These are phyloP conservation scores for Drechslerella dactyloides DNA, from an alignment of 2,329 filamentous ascomycete species.

Conservation along the genomic window DNA sequence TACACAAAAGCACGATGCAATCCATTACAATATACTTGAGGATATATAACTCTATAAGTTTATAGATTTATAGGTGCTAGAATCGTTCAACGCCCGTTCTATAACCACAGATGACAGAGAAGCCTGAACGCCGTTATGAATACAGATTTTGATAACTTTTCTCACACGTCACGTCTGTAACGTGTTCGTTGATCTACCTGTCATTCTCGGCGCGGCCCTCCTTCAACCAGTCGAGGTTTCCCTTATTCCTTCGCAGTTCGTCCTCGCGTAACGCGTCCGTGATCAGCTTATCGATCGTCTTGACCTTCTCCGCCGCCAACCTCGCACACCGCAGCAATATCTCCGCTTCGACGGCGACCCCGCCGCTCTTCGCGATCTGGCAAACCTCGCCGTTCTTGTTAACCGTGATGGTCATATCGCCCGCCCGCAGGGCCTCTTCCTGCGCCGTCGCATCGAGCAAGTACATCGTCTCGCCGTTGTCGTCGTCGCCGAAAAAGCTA, in stretches of 20 bases:
- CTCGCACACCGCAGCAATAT: conserved; percentile 77
- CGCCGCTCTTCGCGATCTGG: conserved; percentile 88
- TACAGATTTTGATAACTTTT: not conserved
- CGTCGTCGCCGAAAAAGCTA: conserved; percentile 71
- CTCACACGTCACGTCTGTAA: not conserved
- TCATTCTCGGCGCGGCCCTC: conserved; percentile 82
- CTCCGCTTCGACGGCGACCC: conserved; percentile 79
- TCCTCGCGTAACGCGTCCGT: conserved; percentile 78
- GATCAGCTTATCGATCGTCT: conserved; percentile 77
- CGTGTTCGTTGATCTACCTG: conserved; percentile 61
- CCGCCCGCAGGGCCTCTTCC: conserved; percentile 77
- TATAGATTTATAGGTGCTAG: not conserved
- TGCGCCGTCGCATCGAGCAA: conserved; percentile 74
- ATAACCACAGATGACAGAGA: conserved; percentile 11
- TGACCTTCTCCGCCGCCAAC: conserved; percentile 77
- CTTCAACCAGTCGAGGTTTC: conserved; percentile 75
- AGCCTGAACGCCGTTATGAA: conserved; percentile 23
- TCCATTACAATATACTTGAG: not conserved
- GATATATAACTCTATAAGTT: too few relatives aligned
- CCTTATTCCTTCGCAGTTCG: conserved; percentile 75
- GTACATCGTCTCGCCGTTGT: conserved; percentile 68
- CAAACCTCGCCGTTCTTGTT: conserved; percentile 91
- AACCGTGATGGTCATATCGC: conserved; percentile 79
- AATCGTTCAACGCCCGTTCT: conserved; percentile 15
- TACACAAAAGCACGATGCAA: conserved; percentile 2